These are phyloP conservation scores for Leucogyrophana mollusca DNA, from an alignment of 768 basidiomycete species.

Conservation along the genomic window DNA sequence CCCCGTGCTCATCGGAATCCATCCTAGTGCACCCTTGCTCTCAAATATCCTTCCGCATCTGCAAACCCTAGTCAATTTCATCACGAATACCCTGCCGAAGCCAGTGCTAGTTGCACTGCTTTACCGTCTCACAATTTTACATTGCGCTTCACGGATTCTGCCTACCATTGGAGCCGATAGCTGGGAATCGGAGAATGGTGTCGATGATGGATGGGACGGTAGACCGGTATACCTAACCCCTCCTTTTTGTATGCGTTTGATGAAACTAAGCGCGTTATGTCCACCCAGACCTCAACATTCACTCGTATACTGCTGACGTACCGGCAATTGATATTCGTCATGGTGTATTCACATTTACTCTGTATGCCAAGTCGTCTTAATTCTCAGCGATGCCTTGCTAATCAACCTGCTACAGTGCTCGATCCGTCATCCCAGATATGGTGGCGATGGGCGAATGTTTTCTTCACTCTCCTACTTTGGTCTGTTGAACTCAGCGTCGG, in stretches of 20 bases:
- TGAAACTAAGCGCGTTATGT: conserved; percentile 8
- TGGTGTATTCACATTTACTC: conserved; percentile 84
- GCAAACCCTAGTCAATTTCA: conserved; percentile 75
- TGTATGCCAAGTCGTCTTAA: conserved; percentile 44
- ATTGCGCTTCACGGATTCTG: conserved; percentile 78
- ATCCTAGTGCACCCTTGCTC: conserved; percentile 64
- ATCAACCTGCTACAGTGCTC: conserved; percentile 51
- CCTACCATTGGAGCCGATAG: conserved; percentile 82
- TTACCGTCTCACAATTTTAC: conserved; percentile 79
- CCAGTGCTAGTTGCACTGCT: conserved; percentile 77
- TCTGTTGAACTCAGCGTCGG: conserved; percentile 78
- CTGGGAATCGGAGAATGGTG: conserved; percentile 69
- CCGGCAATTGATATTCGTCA: conserved; percentile 80
- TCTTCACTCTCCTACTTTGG: conserved; percentile 84
- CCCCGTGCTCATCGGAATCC: conserved; percentile 9
- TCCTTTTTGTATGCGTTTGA: not conserved
- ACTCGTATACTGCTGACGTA: conserved; percentile 78
- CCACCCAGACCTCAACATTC: conserved; percentile 66
- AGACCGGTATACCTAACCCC: conserved; percentile 53
- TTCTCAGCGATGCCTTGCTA: conserved; percentile 2
- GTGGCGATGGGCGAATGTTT: conserved; percentile 92
- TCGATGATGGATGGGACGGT: conserved; percentile 63
- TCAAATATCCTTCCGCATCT: conserved; percentile 81
- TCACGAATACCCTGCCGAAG: conserved; percentile 83
- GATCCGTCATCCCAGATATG: conserved; percentile 90